Evolutionary conservation across 257 asterid species (phyloP), one percentile per base, ranked within the genome.

Genomic region (Fraxinus anomala): DNA sequence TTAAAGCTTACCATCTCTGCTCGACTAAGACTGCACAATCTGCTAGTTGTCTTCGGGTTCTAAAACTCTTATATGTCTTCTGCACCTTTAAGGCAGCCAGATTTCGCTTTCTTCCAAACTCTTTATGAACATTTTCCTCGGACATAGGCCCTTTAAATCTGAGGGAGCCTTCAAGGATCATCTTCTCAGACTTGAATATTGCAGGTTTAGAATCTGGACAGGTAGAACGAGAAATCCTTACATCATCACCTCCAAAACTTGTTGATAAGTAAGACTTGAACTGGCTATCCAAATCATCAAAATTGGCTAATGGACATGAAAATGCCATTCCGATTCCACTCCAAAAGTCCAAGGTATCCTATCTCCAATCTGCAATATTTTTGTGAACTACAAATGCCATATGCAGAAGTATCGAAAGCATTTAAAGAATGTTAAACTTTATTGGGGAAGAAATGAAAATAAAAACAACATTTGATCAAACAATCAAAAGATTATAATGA

Each of bases 41-140:
- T 39, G 98, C 98, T 9, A 93, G 83, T 39, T 84, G 92, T 78
- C 98, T 88, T 76, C 98, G 79, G 7, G 92, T 93, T 70, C 98
- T 85, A 77, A 94, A 90, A 86, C 97, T 92, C 78, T 89, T 92
- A 73, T 94, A 94, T 0, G 97, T 92, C 72, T 94, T 94, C 79
- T 94, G 98, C 89, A 94, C 76, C 88, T 80, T 89, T 24, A 90
- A 37, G 49, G 97, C 97, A 11, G 96, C 96, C 68, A 65, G 84
- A 74, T 93, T 83, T 76, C 90, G 87, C 39, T 16, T 47, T 24
- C 75, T 70, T 24, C 63, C 88, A 9, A 73, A 36, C n/a, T 79
- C 83, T 71, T 63, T 49, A 2, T 34, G 74, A 59, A 49, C 16
- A 28, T 73, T 70, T 81, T 61, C 76, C 68, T 80, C 77, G 70